Evolutionary conservation across 495 filamentous ascomycete genomes (phyloP).

Genomic region (Paragyromitra xinjiangensis): DNA sequence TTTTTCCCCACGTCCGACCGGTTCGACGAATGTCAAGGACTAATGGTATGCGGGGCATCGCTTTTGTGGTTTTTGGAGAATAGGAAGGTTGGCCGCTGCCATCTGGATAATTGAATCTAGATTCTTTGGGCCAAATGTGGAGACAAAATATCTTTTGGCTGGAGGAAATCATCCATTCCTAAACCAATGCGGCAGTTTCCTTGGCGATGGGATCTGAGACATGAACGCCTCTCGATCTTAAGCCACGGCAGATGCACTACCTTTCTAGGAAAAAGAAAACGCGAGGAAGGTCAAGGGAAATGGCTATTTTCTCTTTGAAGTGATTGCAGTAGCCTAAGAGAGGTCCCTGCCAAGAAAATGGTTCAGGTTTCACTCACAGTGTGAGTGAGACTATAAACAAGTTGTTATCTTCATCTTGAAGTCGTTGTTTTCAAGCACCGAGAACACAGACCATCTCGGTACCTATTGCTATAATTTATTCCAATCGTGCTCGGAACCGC

Average conservation of each 20-base stretch:
- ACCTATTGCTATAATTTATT: conserved; percentile 12
- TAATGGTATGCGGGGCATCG: conserved; percentile 19
- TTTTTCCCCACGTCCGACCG: conserved; percentile 9
- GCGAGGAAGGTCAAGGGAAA: not conserved
- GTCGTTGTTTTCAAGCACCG: not conserved
- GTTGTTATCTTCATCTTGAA: not conserved
- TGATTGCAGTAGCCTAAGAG: not conserved
- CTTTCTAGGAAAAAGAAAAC: not conserved
- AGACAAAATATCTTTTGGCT: conserved; percentile 1
- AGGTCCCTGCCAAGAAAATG: not conserved
- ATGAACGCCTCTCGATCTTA: conserved; percentile 39
- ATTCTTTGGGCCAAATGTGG: conserved; percentile 20
- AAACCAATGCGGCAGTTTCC: conserved; percentile 13
- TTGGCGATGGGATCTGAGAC: conserved; percentile 47
- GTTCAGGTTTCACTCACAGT: not conserved
- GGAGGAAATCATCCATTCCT: conserved; percentile 14
- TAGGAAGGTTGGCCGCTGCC: conserved; percentile 15
- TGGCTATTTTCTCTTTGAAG: not conserved
- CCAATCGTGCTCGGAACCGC: conserved; percentile 5
- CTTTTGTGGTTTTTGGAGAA: conserved; percentile 9
- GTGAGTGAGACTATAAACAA: conserved; percentile 6
- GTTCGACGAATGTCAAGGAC: not conserved
- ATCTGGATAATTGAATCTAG: conserved; percentile 26
- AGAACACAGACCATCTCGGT: conserved; percentile 9
- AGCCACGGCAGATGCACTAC: conserved; percentile 39